Base-by-base conservation (phyloP, 1,139 yeast genomes). In the Zygosaccharomyces sapae region DNA sequence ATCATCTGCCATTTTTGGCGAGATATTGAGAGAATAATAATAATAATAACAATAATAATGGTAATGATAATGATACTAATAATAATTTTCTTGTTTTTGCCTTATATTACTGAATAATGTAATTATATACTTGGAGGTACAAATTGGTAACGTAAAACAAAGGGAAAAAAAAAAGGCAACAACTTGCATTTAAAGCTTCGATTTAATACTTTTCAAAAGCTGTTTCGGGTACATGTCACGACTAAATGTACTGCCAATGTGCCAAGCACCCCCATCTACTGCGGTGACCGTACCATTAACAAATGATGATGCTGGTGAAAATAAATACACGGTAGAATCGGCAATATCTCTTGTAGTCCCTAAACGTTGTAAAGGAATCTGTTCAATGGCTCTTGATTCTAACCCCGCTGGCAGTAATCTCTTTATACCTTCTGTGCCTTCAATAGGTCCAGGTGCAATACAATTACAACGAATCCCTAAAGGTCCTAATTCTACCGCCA, bases 251-350 rank as follows among this genome's bases (percentile, higher is more conserved):
- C 72, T 75, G 18, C 88, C 92, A 60, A 79, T 71, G 62, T 88
- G 95, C 96, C 96, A 89, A 48, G 78, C 75, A 1, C 83, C 97
- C 45, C 97, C 97, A 66, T 90, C 98, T 9, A 90, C 96, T 10
- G 88, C 84, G 38, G 79, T 73, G 19, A 83, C 71, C 2, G 88
- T 80, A 12, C 97, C 97, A 9, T 85, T 81, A 33, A 90, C 76
- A 64, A 82, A 90, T 12, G 73, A 61, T 4, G 92, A 87, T 3
- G 96, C 95, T 1, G 84, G 84, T 30, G 95, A 85, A 61, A 90
- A 85, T 56, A 90, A 70, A 63, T 74, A 90, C 0, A 86, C 86
- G 0, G 97, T 89, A 1, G 94, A 81, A 55, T 90, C 85, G 12
- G 97, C 97, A 62, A 90, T 86, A 64, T 90, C 97, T 49, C 69